Conservation (phyloP, 495 filamentous ascomycete species). For the Penicillium silybi region DNA sequence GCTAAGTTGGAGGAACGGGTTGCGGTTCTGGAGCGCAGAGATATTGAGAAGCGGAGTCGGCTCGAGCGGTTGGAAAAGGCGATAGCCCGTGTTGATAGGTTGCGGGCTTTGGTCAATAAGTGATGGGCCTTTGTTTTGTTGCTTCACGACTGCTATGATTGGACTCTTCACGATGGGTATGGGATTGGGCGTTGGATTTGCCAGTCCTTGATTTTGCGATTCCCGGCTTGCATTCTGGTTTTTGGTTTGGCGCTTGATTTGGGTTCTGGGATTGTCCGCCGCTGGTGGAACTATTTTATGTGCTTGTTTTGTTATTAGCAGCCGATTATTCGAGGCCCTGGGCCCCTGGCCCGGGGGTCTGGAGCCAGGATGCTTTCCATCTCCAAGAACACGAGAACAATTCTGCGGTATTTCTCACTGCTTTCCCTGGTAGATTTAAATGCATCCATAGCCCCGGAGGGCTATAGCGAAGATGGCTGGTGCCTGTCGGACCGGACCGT, state of each 20-base stretch:
- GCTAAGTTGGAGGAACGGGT: conserved; percentile 76
- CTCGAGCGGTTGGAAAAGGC: conserved; percentile 75
- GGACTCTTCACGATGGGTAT: conserved; percentile 9
- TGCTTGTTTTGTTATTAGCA: not conserved
- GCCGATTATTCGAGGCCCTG: not conserved
- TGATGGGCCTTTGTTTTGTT: conserved; percentile 7
- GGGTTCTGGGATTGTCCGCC: not conserved
- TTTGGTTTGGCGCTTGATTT: conserved; percentile 1
- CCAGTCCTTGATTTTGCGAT: conserved; percentile 3
- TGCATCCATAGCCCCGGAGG: not conserved
- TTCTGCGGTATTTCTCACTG: not conserved
- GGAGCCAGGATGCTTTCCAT: not conserved
- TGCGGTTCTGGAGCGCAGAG: conserved; percentile 61
- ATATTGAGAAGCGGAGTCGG: conserved; percentile 64
- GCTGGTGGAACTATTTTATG: not conserved
- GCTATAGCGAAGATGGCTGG: not conserved
- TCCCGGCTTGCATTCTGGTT: conserved; percentile 7
- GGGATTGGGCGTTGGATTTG: conserved; percentile 10
- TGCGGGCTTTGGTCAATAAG: conserved; percentile 64
- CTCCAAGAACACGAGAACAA: not conserved
- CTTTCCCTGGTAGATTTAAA: not conserved
- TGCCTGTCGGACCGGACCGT: too few relatives aligned
- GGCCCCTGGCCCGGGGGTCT: too few relatives aligned
- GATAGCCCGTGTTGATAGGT: conserved; percentile 69
- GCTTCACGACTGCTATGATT: conserved; percentile 23